A percentile compares a stretch with the other conserved stretches of the same genome.
These are phyloP conservation scores for Arachis stenosperma DNA, from an alignment of 306 rosid species.

Conservation along the genomic window DNA sequence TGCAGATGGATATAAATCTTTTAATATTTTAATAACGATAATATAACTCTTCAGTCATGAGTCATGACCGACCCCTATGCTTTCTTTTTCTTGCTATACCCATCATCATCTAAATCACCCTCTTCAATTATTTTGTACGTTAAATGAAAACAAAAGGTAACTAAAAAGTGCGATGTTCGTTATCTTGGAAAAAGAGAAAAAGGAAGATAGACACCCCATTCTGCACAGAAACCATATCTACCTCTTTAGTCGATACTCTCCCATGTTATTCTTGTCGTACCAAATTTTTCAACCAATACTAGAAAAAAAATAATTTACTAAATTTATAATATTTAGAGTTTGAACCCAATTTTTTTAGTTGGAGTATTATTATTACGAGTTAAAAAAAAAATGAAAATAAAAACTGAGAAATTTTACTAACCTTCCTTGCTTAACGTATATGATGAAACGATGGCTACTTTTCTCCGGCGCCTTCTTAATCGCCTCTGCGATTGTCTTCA, in stretches of 20 bases:
- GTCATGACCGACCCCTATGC: constrained; percentile 21
- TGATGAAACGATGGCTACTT: constrained; percentile 57
- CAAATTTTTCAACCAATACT: too few relatives aligned
- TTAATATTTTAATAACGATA: neutral
- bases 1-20: constrained; percentile 5
- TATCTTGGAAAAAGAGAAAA: constrained; percentile 24
- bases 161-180: constrained; percentile 24
- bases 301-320: too few relatives aligned
- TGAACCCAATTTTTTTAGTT: too few relatives aligned
- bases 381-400: too few relatives aligned
- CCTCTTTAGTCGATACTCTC: too few relatives aligned
- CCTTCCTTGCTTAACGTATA: constrained; percentile 92
- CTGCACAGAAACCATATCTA: neutral
- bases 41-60: neutral
- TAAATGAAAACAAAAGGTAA: constrained; percentile 29
- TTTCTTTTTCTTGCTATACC: neutral
- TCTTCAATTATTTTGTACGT: constrained; percentile 31
- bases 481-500: constrained; percentile 68
- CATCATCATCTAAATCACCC: constrained; percentile 26
- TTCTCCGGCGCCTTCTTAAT: constrained; percentile 74
- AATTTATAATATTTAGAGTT: too few relatives aligned
- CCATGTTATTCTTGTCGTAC: too few relatives aligned
- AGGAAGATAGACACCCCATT: neutral
- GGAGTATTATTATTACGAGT: too few relatives aligned
- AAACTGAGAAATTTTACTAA: neutral